A percentile compares a stretch with the other conserved stretches of the same genome.
phyloP scores from a whole-genome alignment of 2,329 filamentous ascomycete genomes.

The Penicillium sclerotiorum region DNA sequence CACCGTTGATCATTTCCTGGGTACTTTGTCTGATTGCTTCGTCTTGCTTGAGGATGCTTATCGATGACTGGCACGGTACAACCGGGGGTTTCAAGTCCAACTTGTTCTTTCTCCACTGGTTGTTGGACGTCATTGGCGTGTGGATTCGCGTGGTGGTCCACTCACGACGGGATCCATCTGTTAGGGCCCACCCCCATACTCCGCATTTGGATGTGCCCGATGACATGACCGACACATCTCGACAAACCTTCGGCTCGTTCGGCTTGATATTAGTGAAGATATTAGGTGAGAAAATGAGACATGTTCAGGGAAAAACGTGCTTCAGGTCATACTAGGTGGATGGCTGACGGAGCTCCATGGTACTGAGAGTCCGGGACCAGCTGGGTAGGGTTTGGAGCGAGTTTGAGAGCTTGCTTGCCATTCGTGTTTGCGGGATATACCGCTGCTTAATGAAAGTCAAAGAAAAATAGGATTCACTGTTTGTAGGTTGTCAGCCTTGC shows the following conservation, averaged over 20 bases:
- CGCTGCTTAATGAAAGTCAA: neutral
- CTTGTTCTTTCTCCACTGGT: neutral
- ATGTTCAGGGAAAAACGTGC: neutral
- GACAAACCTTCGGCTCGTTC: neutral
- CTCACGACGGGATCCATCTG: conserved; percentile 2
- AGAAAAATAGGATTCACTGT: neutral
- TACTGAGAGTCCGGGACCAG: neutral
- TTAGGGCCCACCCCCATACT: conserved; percentile 8
- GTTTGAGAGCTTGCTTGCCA: conserved; percentile 1
- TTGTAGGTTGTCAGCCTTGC: conserved; percentile 4
- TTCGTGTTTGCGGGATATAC: conserved; percentile 7
- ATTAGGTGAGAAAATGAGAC: neutral
- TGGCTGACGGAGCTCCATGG: neutral
- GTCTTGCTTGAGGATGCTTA: conserved; percentile 13
- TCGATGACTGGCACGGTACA: neutral
- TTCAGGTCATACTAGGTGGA: conserved; percentile 5
- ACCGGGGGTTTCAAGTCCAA: neutral
- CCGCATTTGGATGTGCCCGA: conserved; percentile 5
- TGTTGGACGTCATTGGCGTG: conserved; percentile 7
- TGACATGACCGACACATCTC: conserved; percentile 6
- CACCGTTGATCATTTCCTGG: conserved; percentile 14
- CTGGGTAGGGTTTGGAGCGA: neutral
- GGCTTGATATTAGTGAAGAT: neutral
- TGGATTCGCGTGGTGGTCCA: conserved; percentile 15
- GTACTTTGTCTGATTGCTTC: neutral